Base-by-base conservation (phyloP, 345 rosid genomes). In the Sonneratia alba region DNA sequence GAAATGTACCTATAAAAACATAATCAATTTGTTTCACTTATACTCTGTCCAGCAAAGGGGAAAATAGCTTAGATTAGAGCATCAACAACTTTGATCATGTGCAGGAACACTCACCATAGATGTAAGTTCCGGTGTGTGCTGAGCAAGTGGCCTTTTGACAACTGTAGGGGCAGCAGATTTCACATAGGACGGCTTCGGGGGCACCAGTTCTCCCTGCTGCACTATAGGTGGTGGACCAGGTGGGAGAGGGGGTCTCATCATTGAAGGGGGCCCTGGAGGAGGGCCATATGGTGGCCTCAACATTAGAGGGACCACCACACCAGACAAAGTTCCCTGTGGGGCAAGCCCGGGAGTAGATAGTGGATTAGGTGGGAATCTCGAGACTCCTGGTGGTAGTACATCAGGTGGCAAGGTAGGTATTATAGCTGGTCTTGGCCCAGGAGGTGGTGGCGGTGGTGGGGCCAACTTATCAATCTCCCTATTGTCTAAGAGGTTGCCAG, bases 101-200 rank as follows among this genome's bases (percentile, higher is more conserved):
- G 13, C 53, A 70, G 48, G 51, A 53, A 18, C 14, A 81, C 88
- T 81, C 51, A 95, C 99, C 99, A 95, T 95, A 66, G 98, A 81
- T 7, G 98, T 92, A 70, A 92, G 98, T 81, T 89, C 99, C 13
- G 98, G 97, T 47, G 91, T 93, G 77, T 95, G 97, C 79, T 95
- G 99, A n/a, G 99, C 99, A 49, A 92, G 82, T 71, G 97, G 99
- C 84, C 97, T 85, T 82, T 93, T 92, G 69, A 95, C 92, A 74
- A 95, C 99, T 78, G 99, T 95, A 64, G 99, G 84, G 71, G 98
- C 99, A 77, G 99, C 99, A 53, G 99, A 95, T 81, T 95, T 95
- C 42, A 95, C 87, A 73, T 86, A 95, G 36, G 98, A 95, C 80
- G 99, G 98, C 83, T 88, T 95, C 71, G 79, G 93, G 36, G 95